Percentiles rank a stretch among this genome's conserved stretches.
Conservation (phyloP, 345 rosid species). For the Rubroshorea leprosula region DNA sequence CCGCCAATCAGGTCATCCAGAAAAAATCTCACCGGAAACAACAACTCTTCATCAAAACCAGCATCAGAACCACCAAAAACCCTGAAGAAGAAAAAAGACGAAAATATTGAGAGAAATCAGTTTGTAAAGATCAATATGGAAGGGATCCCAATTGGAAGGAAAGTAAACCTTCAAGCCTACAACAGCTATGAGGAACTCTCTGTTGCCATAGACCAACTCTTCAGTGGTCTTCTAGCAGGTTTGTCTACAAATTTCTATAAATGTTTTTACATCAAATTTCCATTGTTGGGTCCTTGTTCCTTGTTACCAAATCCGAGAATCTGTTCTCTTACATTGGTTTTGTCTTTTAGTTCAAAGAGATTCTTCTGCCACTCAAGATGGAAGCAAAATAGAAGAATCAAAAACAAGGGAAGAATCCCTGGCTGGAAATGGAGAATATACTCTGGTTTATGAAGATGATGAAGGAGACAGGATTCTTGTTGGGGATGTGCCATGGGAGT, state of each 20-base stretch:
- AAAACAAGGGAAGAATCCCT: conserved; percentile 52
- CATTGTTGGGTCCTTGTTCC: too few relatives aligned
- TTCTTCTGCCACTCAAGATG: conserved; percentile 37
- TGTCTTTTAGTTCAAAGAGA: conserved; percentile 84
- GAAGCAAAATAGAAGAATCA: conserved; percentile 38
- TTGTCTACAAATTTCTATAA: too few relatives aligned
- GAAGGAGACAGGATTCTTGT: conserved; percentile 99
- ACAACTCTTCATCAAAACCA: conserved; percentile 42
- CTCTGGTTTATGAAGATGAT: conserved; percentile 87
- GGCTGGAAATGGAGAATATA: conserved; percentile 87
- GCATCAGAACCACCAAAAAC: conserved; percentile 45
- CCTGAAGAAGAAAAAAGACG: conserved; percentile 27
- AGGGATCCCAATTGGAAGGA: conserved; percentile 96
- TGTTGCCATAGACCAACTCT: conserved; percentile 78
- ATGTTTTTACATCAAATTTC: too few relatives aligned
- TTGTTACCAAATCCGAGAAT: too few relatives aligned
- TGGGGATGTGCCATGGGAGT: conserved; percentile 99
- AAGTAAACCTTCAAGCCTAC: conserved; percentile 76
- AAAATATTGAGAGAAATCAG: conserved; percentile 28
- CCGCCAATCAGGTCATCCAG: conserved; percentile 93
- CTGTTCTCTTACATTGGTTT: too few relatives aligned
- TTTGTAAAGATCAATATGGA: conserved; percentile 94
- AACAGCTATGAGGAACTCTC: conserved; percentile 79
- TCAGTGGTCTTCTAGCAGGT: conserved; percentile 95
- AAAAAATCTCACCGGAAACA: conserved; percentile 66